phyloP scores from a whole-genome alignment of 2,329 filamentous ascomycete genomes.

The Botrytis deweyae region DNA sequence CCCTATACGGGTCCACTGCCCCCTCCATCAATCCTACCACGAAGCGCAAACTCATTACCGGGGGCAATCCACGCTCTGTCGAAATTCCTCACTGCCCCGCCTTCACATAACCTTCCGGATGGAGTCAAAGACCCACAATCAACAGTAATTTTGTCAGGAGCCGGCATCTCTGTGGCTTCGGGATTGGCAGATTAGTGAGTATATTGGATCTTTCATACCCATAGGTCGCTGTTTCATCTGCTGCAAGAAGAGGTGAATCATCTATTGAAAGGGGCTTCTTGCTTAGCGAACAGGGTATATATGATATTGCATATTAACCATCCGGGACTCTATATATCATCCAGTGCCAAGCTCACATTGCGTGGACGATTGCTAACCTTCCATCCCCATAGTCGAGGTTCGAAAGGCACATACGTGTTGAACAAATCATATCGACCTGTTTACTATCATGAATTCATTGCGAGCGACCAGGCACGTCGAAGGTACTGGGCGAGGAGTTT shows the following conservation, averaged over 20 bases:
- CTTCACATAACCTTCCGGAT: conserved; percentile 48
- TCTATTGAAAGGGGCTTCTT: not conserved
- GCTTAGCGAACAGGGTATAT: not conserved
- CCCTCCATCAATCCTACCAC: conserved; percentile 70
- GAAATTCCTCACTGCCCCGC: conserved; percentile 68
- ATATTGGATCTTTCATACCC: not conserved
- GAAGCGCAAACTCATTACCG: conserved; percentile 64
- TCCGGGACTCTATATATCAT: not conserved
- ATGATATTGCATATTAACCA: not conserved
- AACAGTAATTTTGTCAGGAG: conserved; percentile 71
- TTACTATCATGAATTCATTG: conserved; percentile 86
- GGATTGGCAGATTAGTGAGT: conserved; percentile 85
- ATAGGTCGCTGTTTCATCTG: not conserved
- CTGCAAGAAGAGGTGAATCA: not conserved
- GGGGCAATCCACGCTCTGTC: conserved; percentile 77
- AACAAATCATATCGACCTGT: conserved; percentile 90
- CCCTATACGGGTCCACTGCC: conserved; percentile 85
- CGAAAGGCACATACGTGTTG: conserved; percentile 85
- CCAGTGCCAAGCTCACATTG: conserved; percentile 7
- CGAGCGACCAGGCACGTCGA: conserved; percentile 64
- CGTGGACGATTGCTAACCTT: conserved; percentile 15
- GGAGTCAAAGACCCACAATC: conserved; percentile 43
- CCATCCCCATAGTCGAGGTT: conserved; percentile 47
- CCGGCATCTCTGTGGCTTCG: conserved; percentile 89
- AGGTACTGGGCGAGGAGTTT: conserved; percentile 96